Conservation (phyloP, 2,329 filamentous ascomycete genomes). For the Septoria petroselini region DNA sequence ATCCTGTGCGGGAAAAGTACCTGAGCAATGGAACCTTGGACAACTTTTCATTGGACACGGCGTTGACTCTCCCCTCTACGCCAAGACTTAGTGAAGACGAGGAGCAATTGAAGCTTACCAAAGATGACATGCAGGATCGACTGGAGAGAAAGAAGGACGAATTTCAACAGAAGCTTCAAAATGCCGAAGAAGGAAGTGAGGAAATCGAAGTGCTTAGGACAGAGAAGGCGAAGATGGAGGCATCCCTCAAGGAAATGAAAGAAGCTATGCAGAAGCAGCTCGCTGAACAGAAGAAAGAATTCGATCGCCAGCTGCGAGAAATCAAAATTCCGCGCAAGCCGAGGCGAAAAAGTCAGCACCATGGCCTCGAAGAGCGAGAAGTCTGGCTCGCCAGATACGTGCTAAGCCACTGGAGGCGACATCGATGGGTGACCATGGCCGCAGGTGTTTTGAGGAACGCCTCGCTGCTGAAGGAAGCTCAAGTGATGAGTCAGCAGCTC, state of each 20-base stretch:
- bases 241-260: conserved; percentile 72
- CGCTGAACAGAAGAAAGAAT: conserved; percentile 76
- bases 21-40: conserved; percentile 87
- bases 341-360: conserved; percentile 20
- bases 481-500: conserved; percentile 96
- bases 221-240: conserved; percentile 83
- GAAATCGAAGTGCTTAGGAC: conserved; percentile 80
- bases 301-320: conserved; percentile 78
- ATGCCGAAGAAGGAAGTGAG: conserved; percentile 68
- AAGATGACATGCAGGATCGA: conserved; percentile 79
- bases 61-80: conserved; percentile 89
- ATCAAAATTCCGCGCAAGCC: conserved; percentile 49
- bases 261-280: conserved; percentile 86
- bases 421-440: conserved; percentile 89
- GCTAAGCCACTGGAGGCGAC: conserved; percentile 72
- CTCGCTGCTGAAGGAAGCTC: conserved; percentile 85
- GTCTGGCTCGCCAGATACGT: conserved; percentile 65
- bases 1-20: conserved; percentile 77
- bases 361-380: conserved; percentile 66
- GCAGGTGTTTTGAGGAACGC: conserved; percentile 88
- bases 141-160: conserved; percentile 82
- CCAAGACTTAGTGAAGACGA: conserved; percentile 81
- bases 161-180: conserved; percentile 73
- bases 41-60: conserved; percentile 93
- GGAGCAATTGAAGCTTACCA: conserved; percentile 68